These are phyloP conservation scores for Sporisorium exsertum DNA, from an alignment of 1,284 basidiomycete genomes.

Conservation along the genomic window DNA sequence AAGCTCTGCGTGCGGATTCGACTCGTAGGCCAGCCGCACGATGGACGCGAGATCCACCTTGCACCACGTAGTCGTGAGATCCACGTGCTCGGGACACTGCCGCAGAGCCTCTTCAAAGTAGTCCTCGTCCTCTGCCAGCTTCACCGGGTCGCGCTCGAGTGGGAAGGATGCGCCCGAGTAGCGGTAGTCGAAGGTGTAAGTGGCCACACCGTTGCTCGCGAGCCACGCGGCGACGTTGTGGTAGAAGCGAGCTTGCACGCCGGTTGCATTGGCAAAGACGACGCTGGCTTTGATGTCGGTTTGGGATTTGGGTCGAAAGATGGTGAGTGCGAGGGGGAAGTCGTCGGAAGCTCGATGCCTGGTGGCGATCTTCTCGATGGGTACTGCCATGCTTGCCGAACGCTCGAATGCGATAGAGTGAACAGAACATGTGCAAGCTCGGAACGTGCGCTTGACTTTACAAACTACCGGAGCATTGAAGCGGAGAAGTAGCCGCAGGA, in stretches of 20 bases:
- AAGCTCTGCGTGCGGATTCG: slow-evolving; percentile 38
- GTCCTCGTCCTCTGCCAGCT: slow-evolving; percentile 50
- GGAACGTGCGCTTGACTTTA: background rate
- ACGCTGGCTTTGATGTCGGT: slow-evolving; percentile 28
- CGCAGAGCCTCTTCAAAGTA: slow-evolving; percentile 49
- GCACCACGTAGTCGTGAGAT: slow-evolving; percentile 58
- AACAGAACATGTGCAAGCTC: background rate
- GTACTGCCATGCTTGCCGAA: slow-evolving; percentile 16
- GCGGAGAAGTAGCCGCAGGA: no score
- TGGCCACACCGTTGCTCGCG: slow-evolving; percentile 47
- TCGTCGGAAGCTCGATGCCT: slow-evolving; percentile 37
- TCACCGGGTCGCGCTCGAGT: slow-evolving; percentile 31
- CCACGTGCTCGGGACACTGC: slow-evolving; percentile 36
- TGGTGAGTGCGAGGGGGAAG: slow-evolving; percentile 48
- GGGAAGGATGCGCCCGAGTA: slow-evolving; percentile 57
- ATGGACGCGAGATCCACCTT: slow-evolving; percentile 54
- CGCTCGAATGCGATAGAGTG: background rate
- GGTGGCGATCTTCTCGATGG: slow-evolving; percentile 20
- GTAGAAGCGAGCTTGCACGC: slow-evolving; percentile 59
- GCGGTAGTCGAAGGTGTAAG: slow-evolving; percentile 60
- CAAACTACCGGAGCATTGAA: no score
- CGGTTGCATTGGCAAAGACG: slow-evolving; percentile 57
- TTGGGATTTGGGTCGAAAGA: slow-evolving; percentile 38
- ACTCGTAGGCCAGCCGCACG: slow-evolving; percentile 36
- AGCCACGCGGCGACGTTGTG: slow-evolving; percentile 54